Evolutionary conservation across 2,329 filamentous ascomycete species (phyloP).

Genomic region (Clathrospora elynae): DNA sequence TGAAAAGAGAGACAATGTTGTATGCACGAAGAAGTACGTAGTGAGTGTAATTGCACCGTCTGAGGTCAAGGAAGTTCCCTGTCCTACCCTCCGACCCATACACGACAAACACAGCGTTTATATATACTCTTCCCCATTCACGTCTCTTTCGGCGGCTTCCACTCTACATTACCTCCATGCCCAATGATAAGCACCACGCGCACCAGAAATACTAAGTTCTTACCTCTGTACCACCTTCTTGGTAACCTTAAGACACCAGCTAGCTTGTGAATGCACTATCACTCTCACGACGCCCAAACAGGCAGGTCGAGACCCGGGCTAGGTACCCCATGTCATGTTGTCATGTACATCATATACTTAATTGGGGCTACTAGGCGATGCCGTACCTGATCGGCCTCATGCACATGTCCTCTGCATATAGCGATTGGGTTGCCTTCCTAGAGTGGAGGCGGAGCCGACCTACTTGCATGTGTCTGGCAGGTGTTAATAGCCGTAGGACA

Average conservation of each 20-base stretch:
- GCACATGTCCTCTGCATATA: slow-evolving; percentile 8
- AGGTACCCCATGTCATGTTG: slow-evolving; percentile 21
- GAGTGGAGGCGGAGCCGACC: slow-evolving; percentile 35
- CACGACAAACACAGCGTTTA: slow-evolving; percentile 23
- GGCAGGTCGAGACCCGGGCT: slow-evolving; percentile 34
- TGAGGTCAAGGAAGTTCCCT: slow-evolving; percentile 1
- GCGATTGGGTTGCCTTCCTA: slow-evolving; percentile 34
- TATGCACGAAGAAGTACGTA: not conserved
- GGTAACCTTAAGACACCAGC: slow-evolving; percentile 3
- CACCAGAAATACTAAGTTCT: slow-evolving; percentile 9
- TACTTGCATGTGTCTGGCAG: slow-evolving; percentile 29
- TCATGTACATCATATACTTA: slow-evolving; percentile 22
- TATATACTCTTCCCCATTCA: slow-evolving; percentile 10
- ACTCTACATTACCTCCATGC: slow-evolving; percentile 9
- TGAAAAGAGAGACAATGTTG: not conserved
- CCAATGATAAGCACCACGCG: slow-evolving; percentile 42
- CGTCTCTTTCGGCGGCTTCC: slow-evolving; percentile 6
- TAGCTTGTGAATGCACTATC: slow-evolving; percentile 18
- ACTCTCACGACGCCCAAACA: slow-evolving; percentile 26
- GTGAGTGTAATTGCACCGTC: not conserved
- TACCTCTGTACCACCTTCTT: slow-evolving; percentile 16
- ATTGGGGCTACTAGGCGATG: slow-evolving; percentile 19
- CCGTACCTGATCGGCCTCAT: slow-evolving; percentile 29
- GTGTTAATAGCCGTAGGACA: too few relatives aligned
- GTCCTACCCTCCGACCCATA: slow-evolving; percentile 5